Base-by-base conservation (phyloP, 768 basidiomycete genomes). In the Lepiota brunneoincarnata region DNA sequence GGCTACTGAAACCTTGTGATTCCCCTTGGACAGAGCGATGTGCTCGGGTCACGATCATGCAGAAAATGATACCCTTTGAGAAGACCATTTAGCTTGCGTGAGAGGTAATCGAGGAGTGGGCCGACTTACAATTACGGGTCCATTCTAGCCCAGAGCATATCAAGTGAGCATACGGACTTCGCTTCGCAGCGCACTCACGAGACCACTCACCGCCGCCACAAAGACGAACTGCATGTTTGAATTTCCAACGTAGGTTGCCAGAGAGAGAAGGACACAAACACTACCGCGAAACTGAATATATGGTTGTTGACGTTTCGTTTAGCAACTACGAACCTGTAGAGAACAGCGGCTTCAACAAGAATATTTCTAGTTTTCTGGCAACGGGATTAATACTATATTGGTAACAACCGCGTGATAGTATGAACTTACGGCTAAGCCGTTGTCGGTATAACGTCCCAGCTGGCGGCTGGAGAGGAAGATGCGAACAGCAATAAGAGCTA, bases 11-110 rank as follows among this genome's bases (percentile, higher is more conserved):
- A 48, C 17, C 49, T 44, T 17, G 51, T 39, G 34, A 49, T 43
- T 21, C 14, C 35, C 34, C 23, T 55, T 34, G 50, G 20, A 18
- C 49, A 18, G 54, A 53, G 41, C 58, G 57, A 62, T 62, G 60
- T 26, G 59, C 58, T 20, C 59, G 58, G 52, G 64, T 57, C 36
- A 60, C 59, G 49, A 67, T 67, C 61, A 58, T 61, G 43, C 59
- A 61, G 40, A 59, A 61, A 36, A 60, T 63, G 50, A 64, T 63
- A 36, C 62, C 63, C 61, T 64, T 34, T 31, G 35, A 36, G 39
- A 54, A 31, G 54, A 10, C 41, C 18, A 11, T 37, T 56, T 40
- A 54, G 39, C 23, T 15, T n/a, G 14, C 15, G 24, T 20, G 34
- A 28, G 21, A 35, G 17, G 34, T 43, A 40, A 48, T 39, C 37